Evolutionary conservation across 345 rosid genomes (phyloP), one percentile per base, ranked within the genome.

Genomic region (Passiflora organensis): DNA sequence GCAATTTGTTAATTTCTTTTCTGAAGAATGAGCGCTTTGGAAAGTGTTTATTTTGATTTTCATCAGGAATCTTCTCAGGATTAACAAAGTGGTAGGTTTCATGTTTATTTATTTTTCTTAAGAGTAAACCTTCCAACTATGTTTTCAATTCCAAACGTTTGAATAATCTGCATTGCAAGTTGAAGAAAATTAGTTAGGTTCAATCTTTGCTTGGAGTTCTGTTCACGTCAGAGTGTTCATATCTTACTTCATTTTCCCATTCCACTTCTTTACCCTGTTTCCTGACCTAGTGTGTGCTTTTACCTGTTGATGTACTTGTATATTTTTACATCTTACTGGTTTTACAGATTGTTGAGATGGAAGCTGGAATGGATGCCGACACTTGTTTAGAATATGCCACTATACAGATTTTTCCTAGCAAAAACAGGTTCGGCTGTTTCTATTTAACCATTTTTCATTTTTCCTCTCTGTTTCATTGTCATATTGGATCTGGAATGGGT

Each of bases 371-470:
- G 48, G 76, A 65, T 56, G 63, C 53, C 22, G 69, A 63, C 69
- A 69, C 76, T 23, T 56, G 71, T 51, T 39, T 79, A 46, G 78
- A 77, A 28, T 77, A 75, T 63, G 85, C 85, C 13, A 68, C 82
- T 18, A 69, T 82, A 65, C 81, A 75, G 59, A 73, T 82, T 51
- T 63, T 64, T 49, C 78, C 78, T 6, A 43, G 52, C 21, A 68
- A 77, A 51, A 72, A 77, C 63, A 72, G 82, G 88, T 79, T 46
- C 18, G 62, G 1, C 13, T 41, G 43, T 11, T 4, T 9, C 13
- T 39, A 12, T 36, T 36, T 5, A 36, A 36, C 12, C 6, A 6
- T 12, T 36, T 36, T 36, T 36, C 39, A 5, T 36, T 36, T 36
- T 12, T 36, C 6, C 39, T 36, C 6, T 12, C 8, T 37, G 41